Conservation (phyloP, 345 rosid species). For the Arabidopsis suecica region DNA sequence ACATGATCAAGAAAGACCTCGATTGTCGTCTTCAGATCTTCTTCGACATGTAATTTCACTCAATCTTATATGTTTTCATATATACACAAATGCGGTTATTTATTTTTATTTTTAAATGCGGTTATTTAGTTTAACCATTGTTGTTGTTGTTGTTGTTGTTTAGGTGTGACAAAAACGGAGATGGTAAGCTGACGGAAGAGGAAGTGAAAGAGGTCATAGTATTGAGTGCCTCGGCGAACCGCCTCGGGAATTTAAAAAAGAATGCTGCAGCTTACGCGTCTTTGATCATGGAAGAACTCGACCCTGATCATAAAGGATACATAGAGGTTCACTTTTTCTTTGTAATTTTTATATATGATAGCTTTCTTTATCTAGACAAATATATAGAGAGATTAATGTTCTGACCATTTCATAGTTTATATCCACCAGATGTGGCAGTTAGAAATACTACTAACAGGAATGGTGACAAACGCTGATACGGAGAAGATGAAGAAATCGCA, state of each 20-base stretch:
- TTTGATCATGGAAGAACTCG: conserved; percentile 98
- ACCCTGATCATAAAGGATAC: conserved; percentile 87
- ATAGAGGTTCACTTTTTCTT: conserved; percentile 64
- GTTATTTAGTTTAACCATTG: neutral
- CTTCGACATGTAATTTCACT: conserved; percentile 76
- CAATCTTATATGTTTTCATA: neutral
- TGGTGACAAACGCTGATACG: conserved; percentile 61
- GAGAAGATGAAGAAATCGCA: conserved; percentile 48
- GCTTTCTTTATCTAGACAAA: neutral
- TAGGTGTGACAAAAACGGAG: conserved; percentile 98
- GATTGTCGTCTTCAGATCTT: conserved; percentile 90
- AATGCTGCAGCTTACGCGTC: conserved; percentile 73
- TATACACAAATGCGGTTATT: neutral
- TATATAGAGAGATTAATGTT: neutral
- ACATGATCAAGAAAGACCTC: conserved; percentile 76
- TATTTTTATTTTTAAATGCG: neutral
- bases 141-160: conserved; percentile 14
- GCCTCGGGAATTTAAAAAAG: conserved; percentile 73
- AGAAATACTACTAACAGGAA: conserved; percentile 75
- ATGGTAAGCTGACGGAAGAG: conserved; percentile 82
- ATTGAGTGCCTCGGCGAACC: conserved; percentile 88
- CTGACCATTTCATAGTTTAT: conserved; percentile 18
- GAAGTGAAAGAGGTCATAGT: conserved; percentile 91
- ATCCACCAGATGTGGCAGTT: conserved; percentile 86
- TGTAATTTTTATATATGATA: neutral